Percentiles rank a stretch among this genome's conserved stretches.
These are phyloP conservation scores for Xylaria telfairii DNA, from an alignment of 495 filamentous ascomycete genomes.

Conservation along the genomic window DNA sequence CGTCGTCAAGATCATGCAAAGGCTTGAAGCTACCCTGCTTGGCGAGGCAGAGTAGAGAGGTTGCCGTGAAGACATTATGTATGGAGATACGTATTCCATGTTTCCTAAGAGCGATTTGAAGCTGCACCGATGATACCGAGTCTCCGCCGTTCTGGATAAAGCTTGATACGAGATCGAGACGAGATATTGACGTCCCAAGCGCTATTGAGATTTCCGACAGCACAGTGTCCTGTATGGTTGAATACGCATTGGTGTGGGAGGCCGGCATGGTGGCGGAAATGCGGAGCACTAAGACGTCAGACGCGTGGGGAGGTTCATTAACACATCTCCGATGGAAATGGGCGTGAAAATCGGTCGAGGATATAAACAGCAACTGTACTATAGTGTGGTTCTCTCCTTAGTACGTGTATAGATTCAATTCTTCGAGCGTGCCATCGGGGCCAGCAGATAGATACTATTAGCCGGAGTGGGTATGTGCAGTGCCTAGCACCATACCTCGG, in stretches of 20 bases:
- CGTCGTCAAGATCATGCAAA: background rate
- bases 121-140: background rate
- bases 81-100: background rate
- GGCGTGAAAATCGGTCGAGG: background rate
- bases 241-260: background rate
- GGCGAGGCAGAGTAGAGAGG: background rate
- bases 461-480: background rate
- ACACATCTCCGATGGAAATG: background rate
- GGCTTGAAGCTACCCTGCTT: background rate
- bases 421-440: background rate
- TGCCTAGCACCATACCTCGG: background rate
- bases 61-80: background rate
- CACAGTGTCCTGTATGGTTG: background rate
- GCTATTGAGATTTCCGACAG: conserved; percentile 1
- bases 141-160: background rate
- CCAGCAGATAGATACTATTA: background rate
- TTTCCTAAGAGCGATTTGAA: background rate
- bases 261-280: background rate
- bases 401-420: background rate
- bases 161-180: background rate
- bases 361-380: background rate
- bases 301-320: background rate
- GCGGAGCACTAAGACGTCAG: background rate
- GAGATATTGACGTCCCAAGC: background rate
- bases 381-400: background rate